Percentiles rank a stretch among this genome's conserved stretches.
These are phyloP conservation scores for Ustilago lituana DNA, from an alignment of 1,284 basidiomycete species.

Conservation along the genomic window DNA sequence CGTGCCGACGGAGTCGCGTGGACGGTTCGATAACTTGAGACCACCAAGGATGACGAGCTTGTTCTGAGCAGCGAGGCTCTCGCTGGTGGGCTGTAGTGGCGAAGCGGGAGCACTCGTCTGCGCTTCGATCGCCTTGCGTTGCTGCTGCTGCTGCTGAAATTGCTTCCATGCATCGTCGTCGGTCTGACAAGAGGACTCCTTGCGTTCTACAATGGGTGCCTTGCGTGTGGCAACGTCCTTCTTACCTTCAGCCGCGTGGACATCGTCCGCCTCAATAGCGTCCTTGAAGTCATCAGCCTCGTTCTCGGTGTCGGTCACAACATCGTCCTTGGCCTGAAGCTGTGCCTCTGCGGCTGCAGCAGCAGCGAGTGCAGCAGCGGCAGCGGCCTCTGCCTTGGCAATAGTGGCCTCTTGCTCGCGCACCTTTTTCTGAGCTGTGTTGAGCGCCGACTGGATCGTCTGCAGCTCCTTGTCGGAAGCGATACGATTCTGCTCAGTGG, in stretches of 20 bases:
- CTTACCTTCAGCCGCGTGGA: not conserved
- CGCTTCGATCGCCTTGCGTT: conserved; percentile 9
- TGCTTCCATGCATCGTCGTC: conserved; percentile 51
- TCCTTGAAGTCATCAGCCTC: conserved; percentile 45
- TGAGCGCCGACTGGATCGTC: conserved; percentile 46
- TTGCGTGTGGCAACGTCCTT: conserved; percentile 18
- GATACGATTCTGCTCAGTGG: conserved; percentile 44
- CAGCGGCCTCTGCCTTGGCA: conserved; percentile 36
- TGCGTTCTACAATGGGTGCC: conserved; percentile 32
- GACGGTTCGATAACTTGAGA: conserved; percentile 19
- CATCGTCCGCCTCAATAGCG: conserved; percentile 27
- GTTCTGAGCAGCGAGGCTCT: conserved; percentile 33
- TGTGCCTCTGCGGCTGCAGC: conserved; percentile 38
- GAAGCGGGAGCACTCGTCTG: conserved; percentile 13
- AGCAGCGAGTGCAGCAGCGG: conserved; percentile 38
- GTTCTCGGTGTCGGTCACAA: conserved; percentile 40
- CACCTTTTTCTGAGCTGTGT: conserved; percentile 44
- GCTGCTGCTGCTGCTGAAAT: conserved; percentile 30
- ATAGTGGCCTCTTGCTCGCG: conserved; percentile 42
- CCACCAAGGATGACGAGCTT: conserved; percentile 44
- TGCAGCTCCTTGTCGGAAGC: conserved; percentile 52
- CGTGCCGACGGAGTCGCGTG: conserved; percentile 50
- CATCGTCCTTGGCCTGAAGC: conserved; percentile 36
- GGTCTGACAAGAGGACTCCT: conserved; percentile 52
- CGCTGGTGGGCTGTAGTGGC: conserved; percentile 26